phyloP scores from a whole-genome alignment of 2,329 filamentous ascomycete species.

The Aspergillus thermomutatus region DNA sequence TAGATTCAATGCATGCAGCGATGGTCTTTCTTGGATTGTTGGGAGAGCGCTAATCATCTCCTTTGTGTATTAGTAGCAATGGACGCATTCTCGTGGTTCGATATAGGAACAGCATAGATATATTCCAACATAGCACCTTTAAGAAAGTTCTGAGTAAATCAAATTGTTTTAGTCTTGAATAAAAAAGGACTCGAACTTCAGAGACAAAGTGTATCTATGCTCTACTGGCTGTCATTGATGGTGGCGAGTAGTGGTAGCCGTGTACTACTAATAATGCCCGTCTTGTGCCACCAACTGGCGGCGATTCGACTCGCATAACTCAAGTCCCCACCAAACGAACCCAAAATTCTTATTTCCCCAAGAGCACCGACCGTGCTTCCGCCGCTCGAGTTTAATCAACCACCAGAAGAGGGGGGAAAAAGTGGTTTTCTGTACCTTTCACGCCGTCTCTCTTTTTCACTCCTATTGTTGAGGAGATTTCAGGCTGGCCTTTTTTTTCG shows the following conservation, averaged over 20 bases:
- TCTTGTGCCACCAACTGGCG: constrained; percentile 6
- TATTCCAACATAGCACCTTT: not conserved
- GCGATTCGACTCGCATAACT: constrained; percentile 2
- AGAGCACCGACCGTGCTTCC: constrained; percentile 6
- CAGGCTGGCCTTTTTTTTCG: not conserved
- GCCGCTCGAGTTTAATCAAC: constrained; percentile 12
- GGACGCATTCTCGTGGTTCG: not conserved
- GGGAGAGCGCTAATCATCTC: not conserved
- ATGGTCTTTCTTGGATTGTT: constrained; percentile 1
- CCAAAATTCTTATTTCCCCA: constrained; percentile 22
- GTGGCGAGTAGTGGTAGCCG: not conserved
- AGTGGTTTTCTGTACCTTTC: constrained; percentile 1
- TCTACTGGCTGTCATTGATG: not conserved
- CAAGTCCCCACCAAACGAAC: constrained; percentile 18
- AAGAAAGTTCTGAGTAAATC: not conserved
- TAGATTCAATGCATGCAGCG: not conserved
- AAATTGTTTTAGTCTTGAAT: not conserved
- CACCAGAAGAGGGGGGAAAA: constrained; percentile 9
- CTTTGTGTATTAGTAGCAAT: not conserved
- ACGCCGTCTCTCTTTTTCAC: not conserved
- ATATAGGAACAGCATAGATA: not conserved
- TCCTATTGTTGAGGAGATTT: not conserved
- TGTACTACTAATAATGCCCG: too few species aligned
- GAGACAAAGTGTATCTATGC: not conserved
- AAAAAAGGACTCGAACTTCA: not conserved